Base-by-base conservation (phyloP, 176 grass and related monocot species). In the Puccinellia tenuiflora region DNA sequence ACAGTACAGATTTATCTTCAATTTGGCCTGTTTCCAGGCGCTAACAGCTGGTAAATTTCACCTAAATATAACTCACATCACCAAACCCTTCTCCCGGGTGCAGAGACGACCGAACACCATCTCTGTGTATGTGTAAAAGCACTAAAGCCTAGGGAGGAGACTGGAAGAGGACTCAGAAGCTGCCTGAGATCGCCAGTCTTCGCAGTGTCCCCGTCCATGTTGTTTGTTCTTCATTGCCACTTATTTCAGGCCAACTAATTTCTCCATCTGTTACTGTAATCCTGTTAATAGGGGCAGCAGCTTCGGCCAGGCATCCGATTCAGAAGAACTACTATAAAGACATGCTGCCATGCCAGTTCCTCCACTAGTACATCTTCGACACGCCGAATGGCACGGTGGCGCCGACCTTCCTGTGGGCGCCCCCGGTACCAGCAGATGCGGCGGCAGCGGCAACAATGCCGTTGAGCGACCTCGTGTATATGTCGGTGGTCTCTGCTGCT, bases 361-460 rank as follows among this genome's bases (percentile, higher is more conserved):
- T 39, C 22, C 38, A 14, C 89, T 92, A 95, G 78, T 93, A 91
- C 89, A 95, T 95, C 77, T 83, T 95, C 10, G 96, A 92, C 54
- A 85, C 68, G 67, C 93, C 86, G 9, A 91, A 90, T 1, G 85
- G 89, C 11, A 98, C 82, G 1, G 60, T 1, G 35, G 82, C 84
- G 4, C 90, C 90, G 9, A 93, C 85, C 73, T 91, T 95, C 61
- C 90, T 90, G 63, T 95, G 92, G 43, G 90, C 45, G 61, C 73
- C 78, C 4, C 79, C 81, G 8, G 70, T 72, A 62, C 90, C 88
- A 9, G 90, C 86, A 5, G 90, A 93, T 3, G 90, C 82, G 1
- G 95, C 76, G 0, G 92, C 92, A 2, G 88, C 68, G 26, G 88
- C 75, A 12, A 87, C 95, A 64, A 94, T 92, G 20, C 88, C 92